phyloP scores from a whole-genome alignment of 495 filamentous ascomycete species.

The Annulohypoxylon nitens region DNA sequence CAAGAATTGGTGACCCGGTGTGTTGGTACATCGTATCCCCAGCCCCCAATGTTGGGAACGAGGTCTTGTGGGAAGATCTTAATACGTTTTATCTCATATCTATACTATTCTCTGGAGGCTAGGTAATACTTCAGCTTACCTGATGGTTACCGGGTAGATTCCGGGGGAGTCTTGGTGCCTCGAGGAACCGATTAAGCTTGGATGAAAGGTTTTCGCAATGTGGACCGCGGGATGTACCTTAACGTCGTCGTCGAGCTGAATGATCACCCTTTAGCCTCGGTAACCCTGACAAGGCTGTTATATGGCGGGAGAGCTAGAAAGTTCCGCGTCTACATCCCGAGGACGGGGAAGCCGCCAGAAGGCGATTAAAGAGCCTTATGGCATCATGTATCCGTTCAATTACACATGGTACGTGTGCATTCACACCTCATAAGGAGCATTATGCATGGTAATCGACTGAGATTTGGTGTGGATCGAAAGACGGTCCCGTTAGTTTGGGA shows the following conservation, averaged over 20 bases:
- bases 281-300: conserved; percentile 16
- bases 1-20: conserved; percentile 16
- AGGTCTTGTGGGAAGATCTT: conserved; percentile 22
- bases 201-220: conserved; percentile 12
- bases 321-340: not conserved
- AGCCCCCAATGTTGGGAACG: conserved; percentile 16
- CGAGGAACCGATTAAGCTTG: conserved; percentile 9
- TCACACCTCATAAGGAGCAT: not conserved
- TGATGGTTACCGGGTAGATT: conserved; percentile 10
- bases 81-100: conserved; percentile 5
- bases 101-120: not conserved
- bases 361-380: conserved; percentile 1
- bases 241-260: conserved; percentile 16
- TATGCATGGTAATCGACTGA: conserved; percentile 26
- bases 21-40: conserved; percentile 31
- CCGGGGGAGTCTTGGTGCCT: conserved; percentile 2
- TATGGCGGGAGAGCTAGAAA: not conserved
- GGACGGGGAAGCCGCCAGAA: not conserved
- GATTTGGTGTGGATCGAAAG: conserved; percentile 22
- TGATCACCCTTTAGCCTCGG: conserved; percentile 17
- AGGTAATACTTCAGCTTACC: not conserved
- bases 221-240: conserved; percentile 18
- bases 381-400: not conserved
- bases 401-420: conserved; percentile 7
- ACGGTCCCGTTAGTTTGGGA: conserved; percentile 33